Evolutionary conservation across 2,329 filamentous ascomycete species (phyloP).

Genomic region (Aaosphaeria pasadenensis): DNA sequence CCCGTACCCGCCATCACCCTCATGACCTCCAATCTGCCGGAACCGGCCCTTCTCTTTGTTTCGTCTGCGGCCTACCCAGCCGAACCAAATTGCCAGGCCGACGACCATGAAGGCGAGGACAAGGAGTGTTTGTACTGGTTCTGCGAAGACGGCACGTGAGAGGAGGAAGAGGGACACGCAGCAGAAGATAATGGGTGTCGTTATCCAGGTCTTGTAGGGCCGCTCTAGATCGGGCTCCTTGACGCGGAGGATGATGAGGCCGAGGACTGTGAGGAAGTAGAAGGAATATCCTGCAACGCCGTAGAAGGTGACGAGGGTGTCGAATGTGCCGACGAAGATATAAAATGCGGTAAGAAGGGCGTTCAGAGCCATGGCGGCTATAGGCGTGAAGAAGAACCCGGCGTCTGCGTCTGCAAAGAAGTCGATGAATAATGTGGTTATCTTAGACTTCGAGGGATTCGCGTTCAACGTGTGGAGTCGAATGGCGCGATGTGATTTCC

Average conservation of each 20-base stretch:
- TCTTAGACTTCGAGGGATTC: constrained; percentile 13
- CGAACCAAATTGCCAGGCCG: constrained; percentile 86
- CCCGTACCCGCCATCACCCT: constrained; percentile 5
- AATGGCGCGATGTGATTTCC: constrained; percentile 39
- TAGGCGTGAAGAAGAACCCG: constrained; percentile 88
- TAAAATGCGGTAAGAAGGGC: constrained; percentile 70
- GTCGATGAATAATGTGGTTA: constrained; percentile 20
- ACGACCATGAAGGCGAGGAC: constrained; percentile 81
- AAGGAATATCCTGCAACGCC: constrained; percentile 96
- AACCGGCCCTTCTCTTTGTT: constrained; percentile 25
- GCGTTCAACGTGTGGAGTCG: constrained; percentile 27
- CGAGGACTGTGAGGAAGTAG: constrained; percentile 93
- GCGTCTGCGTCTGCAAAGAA: constrained; percentile 60
- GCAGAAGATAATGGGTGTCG: constrained; percentile 96
- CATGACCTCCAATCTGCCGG: constrained; percentile 9
- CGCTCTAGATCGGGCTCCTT: constrained; percentile 82
- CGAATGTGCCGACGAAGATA: constrained; percentile 83
- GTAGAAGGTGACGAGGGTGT: constrained; percentile 92
- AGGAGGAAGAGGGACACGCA: constrained; percentile 93
- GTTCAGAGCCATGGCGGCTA: constrained; percentile 87
- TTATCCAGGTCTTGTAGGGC: constrained; percentile 95
- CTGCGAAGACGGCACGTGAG: constrained; percentile 81
- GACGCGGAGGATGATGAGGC: constrained; percentile 85
- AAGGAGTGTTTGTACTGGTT: constrained; percentile 84
- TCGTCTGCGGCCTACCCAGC: constrained; percentile 64